Evolutionary conservation across 805 yeast species (phyloP), one percentile per base, ranked within the genome.

Genomic region (Candida hispaniensis): DNA sequence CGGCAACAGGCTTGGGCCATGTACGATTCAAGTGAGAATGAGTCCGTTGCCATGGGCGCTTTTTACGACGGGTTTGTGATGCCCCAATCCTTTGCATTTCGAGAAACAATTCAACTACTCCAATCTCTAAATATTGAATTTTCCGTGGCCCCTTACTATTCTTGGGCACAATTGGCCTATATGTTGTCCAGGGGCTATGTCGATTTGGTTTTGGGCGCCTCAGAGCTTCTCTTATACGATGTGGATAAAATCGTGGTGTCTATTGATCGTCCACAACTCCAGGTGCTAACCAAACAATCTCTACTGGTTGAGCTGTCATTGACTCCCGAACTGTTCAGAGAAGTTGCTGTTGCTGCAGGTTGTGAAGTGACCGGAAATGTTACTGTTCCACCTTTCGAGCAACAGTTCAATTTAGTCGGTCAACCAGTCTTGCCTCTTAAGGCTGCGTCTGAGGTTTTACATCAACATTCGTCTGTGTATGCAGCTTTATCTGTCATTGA

Each of bases 161-260:
- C 95, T 0, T 74, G 83, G 58, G 69, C 75, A 24, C 95, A 88
- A 56, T 63, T 91, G 47, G 71, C 79, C 5, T 83, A 82, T 48
- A 58, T 88, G 47, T 65, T 67, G 42, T 36, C 38, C n/a, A 62
- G 61, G 30, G 64, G 61, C 0, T 58, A 63, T 28, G 69, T 88
- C 33, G 85, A 86, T 53, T 74, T 79, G 4, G 72, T 86, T 21
- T 80, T 74, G 55, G 94, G 94, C 1, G 76, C 94, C 6, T 76
- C 85, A 1, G 97, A 91, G 47, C 65, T 75, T 22, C 59, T 86
- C 26, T 60, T 88, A 51, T 54, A 71, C 28, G 47, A 58, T 57
- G 66, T 79, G 16, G 91, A 81, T 39, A 77, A 71, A 44, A 73
- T 85, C 40, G 76, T 88, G 39, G 55, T 75, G 32, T 71, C 78